Evolutionary conservation across 345 rosid genomes (phyloP).

Genomic region (Eucalyptus curtisii): DNA sequence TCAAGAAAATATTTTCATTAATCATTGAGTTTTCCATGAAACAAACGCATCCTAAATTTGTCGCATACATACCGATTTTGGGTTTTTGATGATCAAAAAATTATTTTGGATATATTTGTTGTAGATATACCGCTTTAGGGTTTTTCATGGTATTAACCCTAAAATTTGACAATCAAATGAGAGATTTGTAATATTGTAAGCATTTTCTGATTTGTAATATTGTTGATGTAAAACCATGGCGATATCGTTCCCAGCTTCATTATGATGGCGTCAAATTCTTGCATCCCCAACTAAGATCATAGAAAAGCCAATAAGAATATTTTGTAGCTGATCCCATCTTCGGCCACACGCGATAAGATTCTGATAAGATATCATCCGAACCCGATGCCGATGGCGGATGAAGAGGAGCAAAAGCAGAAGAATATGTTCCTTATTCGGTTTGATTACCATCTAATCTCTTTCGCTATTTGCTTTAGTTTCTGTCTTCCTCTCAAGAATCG

Average conservation of each 20-base stretch:
- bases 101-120: too few relatives aligned
- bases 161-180: background rate
- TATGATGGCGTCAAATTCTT: background rate
- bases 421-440: background rate
- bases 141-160: too few relatives aligned
- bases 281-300: background rate
- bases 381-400: background rate
- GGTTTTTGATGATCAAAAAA: background rate
- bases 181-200: background rate
- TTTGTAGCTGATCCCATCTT: background rate
- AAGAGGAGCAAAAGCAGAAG: background rate
- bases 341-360: background rate
- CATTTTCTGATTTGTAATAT: background rate
- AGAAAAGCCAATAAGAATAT: background rate
- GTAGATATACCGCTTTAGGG: too few relatives aligned
- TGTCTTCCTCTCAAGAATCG: background rate
- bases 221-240: background rate
- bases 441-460: background rate
- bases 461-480: background rate
- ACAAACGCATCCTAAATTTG: too few relatives aligned
- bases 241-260: background rate
- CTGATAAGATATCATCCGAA: background rate
- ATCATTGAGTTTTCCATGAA: too few relatives aligned
- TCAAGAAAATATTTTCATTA: too few relatives aligned
- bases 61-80: fast-evolving